Evolutionary conservation across 331 rosid species (phyloP).

Genomic region (Spiraea crenata): DNA sequence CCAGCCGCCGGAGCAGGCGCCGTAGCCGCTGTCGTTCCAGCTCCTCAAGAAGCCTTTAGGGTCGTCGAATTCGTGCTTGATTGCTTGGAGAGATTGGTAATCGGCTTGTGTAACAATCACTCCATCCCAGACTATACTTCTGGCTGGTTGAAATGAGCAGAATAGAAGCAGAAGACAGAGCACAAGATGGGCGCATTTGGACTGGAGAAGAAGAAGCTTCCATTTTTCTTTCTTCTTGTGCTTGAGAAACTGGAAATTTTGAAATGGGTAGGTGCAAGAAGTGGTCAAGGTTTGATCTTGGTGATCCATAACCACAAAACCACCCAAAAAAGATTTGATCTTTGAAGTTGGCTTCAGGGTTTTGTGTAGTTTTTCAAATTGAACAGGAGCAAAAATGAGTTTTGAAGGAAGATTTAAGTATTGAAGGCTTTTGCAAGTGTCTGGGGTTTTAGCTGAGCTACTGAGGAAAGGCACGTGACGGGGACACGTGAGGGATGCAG

Average conservation of each 20-base stretch:
- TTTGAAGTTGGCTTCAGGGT: background rate
- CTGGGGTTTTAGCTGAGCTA: slow-evolving; percentile 21
- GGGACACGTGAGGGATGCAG: slow-evolving; percentile 32
- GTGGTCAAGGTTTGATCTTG: slow-evolving; percentile 3
- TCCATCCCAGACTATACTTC: slow-evolving; percentile 74
- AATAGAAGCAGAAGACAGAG: slow-evolving; percentile 34
- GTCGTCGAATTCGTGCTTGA: slow-evolving; percentile 78
- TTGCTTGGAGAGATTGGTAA: slow-evolving; percentile 74
- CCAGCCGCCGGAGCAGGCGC: slow-evolving; percentile 95
- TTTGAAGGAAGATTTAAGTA: slow-evolving; percentile 34
- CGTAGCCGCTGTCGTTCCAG: slow-evolving; percentile 86
- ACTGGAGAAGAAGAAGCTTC: slow-evolving; percentile 20
- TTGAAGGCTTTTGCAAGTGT: slow-evolving; percentile 15
- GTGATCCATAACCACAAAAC: slow-evolving; percentile 18
- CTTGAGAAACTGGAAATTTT: slow-evolving; percentile 24
- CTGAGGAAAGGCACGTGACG: slow-evolving; percentile 55
- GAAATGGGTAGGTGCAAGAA: slow-evolving; percentile 26
- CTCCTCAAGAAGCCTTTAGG: slow-evolving; percentile 78
- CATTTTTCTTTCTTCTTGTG: slow-evolving; percentile 43
- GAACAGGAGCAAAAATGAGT: slow-evolving; percentile 22
- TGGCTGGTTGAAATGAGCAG: slow-evolving; percentile 28
- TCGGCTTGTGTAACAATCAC: slow-evolving; percentile 81
- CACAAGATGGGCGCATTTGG: slow-evolving; percentile 4
- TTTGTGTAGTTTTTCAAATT: slow-evolving; percentile 4
- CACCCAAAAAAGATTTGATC: background rate